Evolutionary conservation across 768 basidiomycete genomes (phyloP), one percentile per base, ranked within the genome.

Genomic region (Coprinopsis marcescibilis): DNA sequence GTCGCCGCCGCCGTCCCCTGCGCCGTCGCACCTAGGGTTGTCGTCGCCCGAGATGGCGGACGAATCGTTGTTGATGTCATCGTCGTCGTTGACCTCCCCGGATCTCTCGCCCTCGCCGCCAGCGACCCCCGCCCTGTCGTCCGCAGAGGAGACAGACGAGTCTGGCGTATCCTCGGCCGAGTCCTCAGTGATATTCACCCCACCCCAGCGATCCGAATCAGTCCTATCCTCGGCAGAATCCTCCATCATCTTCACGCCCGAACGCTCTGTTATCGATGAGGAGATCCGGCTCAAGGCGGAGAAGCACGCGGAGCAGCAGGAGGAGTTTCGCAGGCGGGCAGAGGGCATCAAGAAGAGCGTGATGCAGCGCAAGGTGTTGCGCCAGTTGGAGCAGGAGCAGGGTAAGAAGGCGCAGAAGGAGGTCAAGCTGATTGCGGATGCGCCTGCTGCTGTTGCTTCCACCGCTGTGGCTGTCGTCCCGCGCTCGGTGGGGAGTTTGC

Each of bases 241-340:
- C 12, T 43, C 41, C n/a, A 43, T 43, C 26, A 43, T 43, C 17
- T 43, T 43, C 27, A 30, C 25, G 19, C 25, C 48, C 20, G 49
- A 55, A 38, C 30, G 46, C 10, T 25, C 32, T n/a, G 33, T 36
- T 27, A 36, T 37, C 6, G 53, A 54, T 30, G 39, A 45, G 26
- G 52, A 57, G 33, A 52, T 19, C 3, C 37, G 39, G 3, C 4
- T 34, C 20, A 48, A 47, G 12, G 47, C 48, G 3, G 53, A 55
- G 38, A 50, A 52, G n/a, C 49, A 54, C n/a, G 50, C 49, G 39
- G 42, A 48, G 21, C 60, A 57, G 38, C 60, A 61, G 50, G 60
- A 56, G 19, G 58, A 59, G 34, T 61, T 59, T 46, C 53, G 50
- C 25, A 48, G 49, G 25, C 55, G 55, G 10, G 60, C 57, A 2